Evolutionary conservation across 768 basidiomycete genomes (phyloP).

Genomic region (Panus rudis): DNA sequence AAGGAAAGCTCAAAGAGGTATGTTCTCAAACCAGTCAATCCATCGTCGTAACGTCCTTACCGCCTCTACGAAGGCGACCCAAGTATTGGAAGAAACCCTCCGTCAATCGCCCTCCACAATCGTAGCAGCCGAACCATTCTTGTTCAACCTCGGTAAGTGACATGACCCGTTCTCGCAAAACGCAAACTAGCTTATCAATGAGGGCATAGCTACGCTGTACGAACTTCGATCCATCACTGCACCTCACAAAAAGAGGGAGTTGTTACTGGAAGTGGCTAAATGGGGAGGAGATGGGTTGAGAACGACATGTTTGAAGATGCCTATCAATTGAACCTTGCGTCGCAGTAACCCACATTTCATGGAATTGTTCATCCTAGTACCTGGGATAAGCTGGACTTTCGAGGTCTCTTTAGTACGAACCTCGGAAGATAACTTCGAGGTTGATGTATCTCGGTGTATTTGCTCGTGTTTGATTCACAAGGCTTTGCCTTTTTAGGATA

Average conservation of each 20-base stretch:
- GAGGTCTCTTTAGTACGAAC: too few species aligned
- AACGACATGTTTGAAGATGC: slow-evolving; percentile 74
- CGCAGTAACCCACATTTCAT: too few species aligned
- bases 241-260: slow-evolving; percentile 66
- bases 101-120: slow-evolving; percentile 60
- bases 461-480: too few species aligned
- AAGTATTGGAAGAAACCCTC: slow-evolving; percentile 58
- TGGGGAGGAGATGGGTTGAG: slow-evolving; percentile 84
- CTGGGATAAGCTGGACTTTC: too few species aligned
- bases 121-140: slow-evolving; percentile 72
- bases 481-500: too few species aligned
- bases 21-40: slow-evolving; percentile 1
- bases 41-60: slow-evolving; percentile 3
- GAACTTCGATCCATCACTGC: slow-evolving; percentile 71
- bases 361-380: too few species aligned
- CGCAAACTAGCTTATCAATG: too few species aligned
- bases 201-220: slow-evolving; percentile 63
- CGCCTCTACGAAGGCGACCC: slow-evolving; percentile 46
- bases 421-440: too few species aligned
- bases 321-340: too few species aligned
- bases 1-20: slow-evolving; percentile 70
- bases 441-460: too few species aligned
- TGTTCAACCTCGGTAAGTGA: slow-evolving; percentile 75
- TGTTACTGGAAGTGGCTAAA: slow-evolving; percentile 71
- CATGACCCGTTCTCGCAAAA: background rate